Evolutionary conservation across 1,139 yeast genomes (phyloP).

Genomic region (Hansenula lynferdii): DNA sequence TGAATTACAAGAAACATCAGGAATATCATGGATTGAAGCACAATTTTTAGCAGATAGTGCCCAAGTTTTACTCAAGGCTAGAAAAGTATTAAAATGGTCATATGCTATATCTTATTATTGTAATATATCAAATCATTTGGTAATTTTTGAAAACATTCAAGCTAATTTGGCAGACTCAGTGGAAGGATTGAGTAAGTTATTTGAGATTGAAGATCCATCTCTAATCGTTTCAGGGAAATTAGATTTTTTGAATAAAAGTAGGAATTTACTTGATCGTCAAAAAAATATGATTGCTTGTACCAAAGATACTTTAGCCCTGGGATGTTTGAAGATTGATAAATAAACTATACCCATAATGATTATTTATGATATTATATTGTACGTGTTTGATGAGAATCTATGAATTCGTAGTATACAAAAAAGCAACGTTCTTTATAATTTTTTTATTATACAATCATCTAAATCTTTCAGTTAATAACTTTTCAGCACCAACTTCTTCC

Average conservation of each 20-base stretch:
- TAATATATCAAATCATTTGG: constrained; percentile 41
- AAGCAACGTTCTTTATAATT: no score
- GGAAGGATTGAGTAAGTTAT: constrained; percentile 72
- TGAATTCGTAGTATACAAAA: no score
- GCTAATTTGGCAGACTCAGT: constrained; percentile 67
- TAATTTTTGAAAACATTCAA: constrained; percentile 72
- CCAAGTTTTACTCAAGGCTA: constrained; percentile 56
- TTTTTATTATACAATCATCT: no score
- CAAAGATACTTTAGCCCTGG: constrained; percentile 11
- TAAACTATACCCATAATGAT: no score
- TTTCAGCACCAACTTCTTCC: constrained; percentile 86
- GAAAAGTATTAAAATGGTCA: constrained; percentile 87
- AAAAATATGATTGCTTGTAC: constrained; percentile 43
- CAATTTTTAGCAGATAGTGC: constrained; percentile 78
- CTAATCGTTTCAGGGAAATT: constrained; percentile 43
- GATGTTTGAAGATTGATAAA: no score
- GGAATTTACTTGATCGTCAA: constrained; percentile 42
- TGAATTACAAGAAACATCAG: constrained; percentile 55
- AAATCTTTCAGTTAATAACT: constrained; percentile 69
- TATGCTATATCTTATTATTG: constrained; percentile 78
- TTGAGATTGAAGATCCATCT: constrained; percentile 54
- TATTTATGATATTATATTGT: no score
- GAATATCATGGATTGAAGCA: constrained; percentile 86
- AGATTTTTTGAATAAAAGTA: constrained; percentile 45
- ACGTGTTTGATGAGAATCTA: no score